These are phyloP conservation scores for Malassezia sp. DNA, from an alignment of 1,284 basidiomycete species.

Conservation along the genomic window DNA sequence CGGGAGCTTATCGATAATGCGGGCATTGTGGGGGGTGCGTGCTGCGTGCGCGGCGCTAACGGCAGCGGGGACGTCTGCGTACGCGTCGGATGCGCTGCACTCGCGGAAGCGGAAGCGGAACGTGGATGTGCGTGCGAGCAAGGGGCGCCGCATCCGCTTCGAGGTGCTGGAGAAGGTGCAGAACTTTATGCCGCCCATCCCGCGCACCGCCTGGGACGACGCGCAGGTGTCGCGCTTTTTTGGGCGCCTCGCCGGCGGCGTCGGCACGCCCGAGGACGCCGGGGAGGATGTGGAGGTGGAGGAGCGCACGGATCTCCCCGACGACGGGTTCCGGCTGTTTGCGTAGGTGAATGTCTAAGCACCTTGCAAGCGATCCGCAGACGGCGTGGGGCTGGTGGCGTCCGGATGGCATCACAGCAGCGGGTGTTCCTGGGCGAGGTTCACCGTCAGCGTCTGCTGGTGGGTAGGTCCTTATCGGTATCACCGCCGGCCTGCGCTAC, in stretches of 20 bases:
- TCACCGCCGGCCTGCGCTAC: no score
- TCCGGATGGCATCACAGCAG: no score
- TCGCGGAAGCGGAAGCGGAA: slow-evolving; percentile 22
- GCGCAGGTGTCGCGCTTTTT: slow-evolving; percentile 38
- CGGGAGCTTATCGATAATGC: slow-evolving; percentile 40
- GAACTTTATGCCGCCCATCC: slow-evolving; percentile 45
- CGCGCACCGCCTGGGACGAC: slow-evolving; percentile 24
- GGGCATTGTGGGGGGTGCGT: slow-evolving; percentile 9
- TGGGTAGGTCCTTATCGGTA: no score
- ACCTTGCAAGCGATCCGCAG: no score
- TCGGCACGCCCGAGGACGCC: no score
- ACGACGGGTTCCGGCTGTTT: slow-evolving; percentile 12
- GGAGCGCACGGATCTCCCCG: background rate
- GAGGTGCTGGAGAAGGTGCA: slow-evolving; percentile 41
- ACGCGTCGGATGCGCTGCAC: slow-evolving; percentile 15
- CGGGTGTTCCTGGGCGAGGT: no score
- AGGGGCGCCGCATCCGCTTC: slow-evolving; percentile 39
- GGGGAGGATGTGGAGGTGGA: background rate
- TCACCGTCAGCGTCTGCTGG: no score
- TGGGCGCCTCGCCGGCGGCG: slow-evolving; percentile 20
- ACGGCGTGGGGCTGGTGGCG: no score
- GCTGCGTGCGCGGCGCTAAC: background rate
- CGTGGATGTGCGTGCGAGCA: slow-evolving; percentile 38
- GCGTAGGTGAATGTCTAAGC: no score
- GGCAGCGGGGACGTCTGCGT: slow-evolving; percentile 11